phyloP scores from a whole-genome alignment of 2,329 filamentous ascomycete genomes.

The Cladosporium sp. region DNA sequence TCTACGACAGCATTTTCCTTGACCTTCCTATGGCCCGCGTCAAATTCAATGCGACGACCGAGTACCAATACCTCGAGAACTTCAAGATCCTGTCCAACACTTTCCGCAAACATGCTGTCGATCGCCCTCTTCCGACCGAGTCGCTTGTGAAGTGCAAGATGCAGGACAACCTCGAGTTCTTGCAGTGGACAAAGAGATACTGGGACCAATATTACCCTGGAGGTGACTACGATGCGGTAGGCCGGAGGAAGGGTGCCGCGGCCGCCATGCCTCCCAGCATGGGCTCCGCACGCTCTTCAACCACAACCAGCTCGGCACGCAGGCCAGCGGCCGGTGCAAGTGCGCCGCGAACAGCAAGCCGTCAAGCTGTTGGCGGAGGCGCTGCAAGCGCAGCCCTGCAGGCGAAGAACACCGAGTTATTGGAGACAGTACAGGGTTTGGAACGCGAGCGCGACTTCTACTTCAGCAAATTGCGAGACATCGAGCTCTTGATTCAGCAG shows the following conservation, averaged over 20 bases:
- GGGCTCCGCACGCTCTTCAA: constrained; percentile 48
- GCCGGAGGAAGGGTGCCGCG: constrained; percentile 73
- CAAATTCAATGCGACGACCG: constrained; percentile 96
- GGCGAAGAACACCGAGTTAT: constrained; percentile 81
- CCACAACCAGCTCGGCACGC: constrained; percentile 51
- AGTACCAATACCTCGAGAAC: constrained; percentile 97
- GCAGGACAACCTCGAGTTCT: constrained; percentile 99
- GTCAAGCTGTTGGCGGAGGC: constrained; percentile 36
- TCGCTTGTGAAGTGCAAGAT: constrained; percentile 96
- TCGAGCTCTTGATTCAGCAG: constrained; percentile 89
- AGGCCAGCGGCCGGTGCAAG: constrained; percentile 39
- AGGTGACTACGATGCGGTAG: constrained; percentile 90
- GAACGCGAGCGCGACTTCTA: constrained; percentile 98
- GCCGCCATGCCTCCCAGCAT: constrained; percentile 44
- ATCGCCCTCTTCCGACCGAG: constrained; percentile 85
- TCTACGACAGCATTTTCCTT: constrained; percentile 97
- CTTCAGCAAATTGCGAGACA: constrained; percentile 97
- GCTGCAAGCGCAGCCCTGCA: constrained; percentile 68
- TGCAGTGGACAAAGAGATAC: constrained; percentile 94
- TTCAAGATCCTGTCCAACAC: constrained; percentile 94
- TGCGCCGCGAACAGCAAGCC: constrained; percentile 42
- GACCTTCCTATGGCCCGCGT: constrained; percentile 93
- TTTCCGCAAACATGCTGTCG: constrained; percentile 81
- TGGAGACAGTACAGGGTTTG: constrained; percentile 90
- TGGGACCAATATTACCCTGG: constrained; percentile 99